These are phyloP conservation scores for Cystofilobasidium bisporidii DNA, from an alignment of 768 basidiomycete species.

Conservation along the genomic window DNA sequence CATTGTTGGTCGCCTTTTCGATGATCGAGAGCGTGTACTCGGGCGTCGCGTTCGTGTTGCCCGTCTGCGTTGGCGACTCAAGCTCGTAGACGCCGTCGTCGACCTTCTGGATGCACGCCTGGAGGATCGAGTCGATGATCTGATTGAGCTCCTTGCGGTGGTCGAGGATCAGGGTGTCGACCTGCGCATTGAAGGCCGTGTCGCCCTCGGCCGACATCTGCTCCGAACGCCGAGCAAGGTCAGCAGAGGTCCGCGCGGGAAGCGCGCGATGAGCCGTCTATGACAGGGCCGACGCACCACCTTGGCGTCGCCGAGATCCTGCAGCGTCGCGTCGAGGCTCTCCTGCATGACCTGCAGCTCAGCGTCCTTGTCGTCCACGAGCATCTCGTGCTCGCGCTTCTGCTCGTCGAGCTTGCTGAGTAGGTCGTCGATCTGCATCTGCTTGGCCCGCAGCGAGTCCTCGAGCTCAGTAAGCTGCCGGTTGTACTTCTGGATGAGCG, in stretches of 20 bases:
- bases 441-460: slow-evolving; percentile 89
- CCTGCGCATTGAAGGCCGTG: slow-evolving; percentile 89
- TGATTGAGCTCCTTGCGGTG: slow-evolving; percentile 95
- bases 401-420: slow-evolving; percentile 68
- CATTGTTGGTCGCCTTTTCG: slow-evolving; percentile 88
- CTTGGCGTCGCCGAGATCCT: slow-evolving; percentile 74
- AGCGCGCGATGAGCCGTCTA: too few relatives aligned
- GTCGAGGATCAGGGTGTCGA: slow-evolving; percentile 91
- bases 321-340: slow-evolving; percentile 83
- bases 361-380: slow-evolving; percentile 92
- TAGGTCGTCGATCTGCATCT: slow-evolving; percentile 91
- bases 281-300: slow-evolving; percentile 49
- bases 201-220: slow-evolving; percentile 76
- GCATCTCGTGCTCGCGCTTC: slow-evolving; percentile 61
- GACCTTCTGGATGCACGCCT: slow-evolving; percentile 91
- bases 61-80: slow-evolving; percentile 87
- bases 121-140: slow-evolving; percentile 95
- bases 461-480: slow-evolving; percentile 93
- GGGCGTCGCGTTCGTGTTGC: slow-evolving; percentile 93
- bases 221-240: not conserved
- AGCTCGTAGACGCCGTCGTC: slow-evolving; percentile 96
- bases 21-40: slow-evolving; percentile 98
- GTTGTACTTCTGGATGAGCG: slow-evolving; percentile 83
- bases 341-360: slow-evolving; percentile 93
- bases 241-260: too few relatives aligned